phyloP scores from a whole-genome alignment of 352 stramenopile genomes.

The Pythium aristosporum region DNA sequence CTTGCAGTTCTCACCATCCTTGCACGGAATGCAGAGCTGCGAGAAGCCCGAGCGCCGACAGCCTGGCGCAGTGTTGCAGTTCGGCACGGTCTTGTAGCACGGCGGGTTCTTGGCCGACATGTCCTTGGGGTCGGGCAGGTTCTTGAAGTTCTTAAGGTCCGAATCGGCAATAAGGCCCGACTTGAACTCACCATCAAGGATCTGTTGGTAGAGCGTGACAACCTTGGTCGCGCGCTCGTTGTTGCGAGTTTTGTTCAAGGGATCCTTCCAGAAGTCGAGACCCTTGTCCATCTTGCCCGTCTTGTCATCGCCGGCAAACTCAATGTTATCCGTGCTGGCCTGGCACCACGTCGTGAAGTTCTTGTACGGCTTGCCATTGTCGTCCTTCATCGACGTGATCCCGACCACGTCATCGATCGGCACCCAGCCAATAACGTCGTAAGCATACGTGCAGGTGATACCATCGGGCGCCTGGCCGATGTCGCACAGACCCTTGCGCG shows the following conservation, averaged over 20 bases:
- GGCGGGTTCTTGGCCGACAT: constrained; percentile 56
- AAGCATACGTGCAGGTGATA: constrained; percentile 73
- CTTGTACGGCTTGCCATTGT: constrained; percentile 41
- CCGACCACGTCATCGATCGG: constrained; percentile 78
- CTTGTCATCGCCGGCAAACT: constrained; percentile 42
- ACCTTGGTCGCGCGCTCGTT: constrained; percentile 43
- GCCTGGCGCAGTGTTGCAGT: constrained; percentile 47
- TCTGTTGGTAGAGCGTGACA: constrained; percentile 49
- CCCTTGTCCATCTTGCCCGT: constrained; percentile 41
- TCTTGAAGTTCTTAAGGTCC: constrained; percentile 40
- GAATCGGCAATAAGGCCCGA: constrained; percentile 44
- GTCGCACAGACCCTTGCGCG: constrained; percentile 61
- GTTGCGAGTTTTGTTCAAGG: constrained; percentile 56
- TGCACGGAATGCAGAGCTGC: constrained; percentile 68
- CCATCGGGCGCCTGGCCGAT: constrained; percentile 59
- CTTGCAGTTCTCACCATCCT: constrained; percentile 37
- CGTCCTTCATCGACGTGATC: constrained; percentile 63
- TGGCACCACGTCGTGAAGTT: constrained; percentile 76
- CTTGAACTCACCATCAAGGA: constrained; percentile 29
- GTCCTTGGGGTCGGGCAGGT: constrained; percentile 43
- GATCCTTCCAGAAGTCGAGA: constrained; percentile 67
- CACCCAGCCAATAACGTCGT: constrained; percentile 78
- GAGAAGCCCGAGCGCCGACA: constrained; percentile 72
- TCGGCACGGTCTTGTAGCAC: constrained; percentile 63
- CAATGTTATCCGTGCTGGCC: constrained; percentile 51